Conservation (phyloP, 2,329 filamentous ascomycete genomes). For the Fusarium foetens region DNA sequence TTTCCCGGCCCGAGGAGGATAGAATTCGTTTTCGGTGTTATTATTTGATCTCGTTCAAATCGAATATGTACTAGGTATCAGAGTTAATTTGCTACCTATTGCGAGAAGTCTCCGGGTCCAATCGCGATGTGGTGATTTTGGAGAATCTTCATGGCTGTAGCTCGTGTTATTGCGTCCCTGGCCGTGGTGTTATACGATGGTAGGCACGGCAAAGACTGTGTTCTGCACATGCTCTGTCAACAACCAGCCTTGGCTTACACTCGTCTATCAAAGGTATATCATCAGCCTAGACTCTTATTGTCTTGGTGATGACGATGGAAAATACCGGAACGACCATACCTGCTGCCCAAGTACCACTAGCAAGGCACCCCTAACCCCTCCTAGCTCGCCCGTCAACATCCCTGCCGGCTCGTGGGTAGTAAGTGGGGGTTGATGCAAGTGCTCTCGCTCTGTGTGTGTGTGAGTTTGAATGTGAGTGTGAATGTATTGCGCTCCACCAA, state of each 20-base stretch:
- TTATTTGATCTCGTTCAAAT: constrained; percentile 10
- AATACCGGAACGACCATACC: constrained; percentile 38
- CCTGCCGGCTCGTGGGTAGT: constrained; percentile 40
- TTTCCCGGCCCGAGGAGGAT: constrained; percentile 23
- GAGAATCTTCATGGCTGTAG: background rate
- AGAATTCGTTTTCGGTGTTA: constrained; percentile 19
- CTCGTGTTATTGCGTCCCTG: background rate
- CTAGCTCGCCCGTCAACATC: constrained; percentile 28
- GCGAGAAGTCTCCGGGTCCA: background rate
- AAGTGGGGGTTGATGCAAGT: constrained; percentile 46
- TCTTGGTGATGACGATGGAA: constrained; percentile 29
- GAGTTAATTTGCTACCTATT: background rate
- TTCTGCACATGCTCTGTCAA: background rate
- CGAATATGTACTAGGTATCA: background rate
- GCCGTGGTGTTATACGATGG: background rate
- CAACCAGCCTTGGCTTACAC: background rate
- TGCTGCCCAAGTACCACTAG: constrained; percentile 17
- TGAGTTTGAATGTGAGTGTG: constrained; percentile 4
- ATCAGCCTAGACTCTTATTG: background rate
- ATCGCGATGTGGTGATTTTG: background rate
- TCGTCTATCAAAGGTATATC: background rate
- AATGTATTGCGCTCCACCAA: constrained; percentile 29
- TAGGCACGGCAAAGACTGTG: background rate
- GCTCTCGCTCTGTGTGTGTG: constrained; percentile 4
- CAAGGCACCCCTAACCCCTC: constrained; percentile 7